Percentiles rank a stretch among this genome's conserved stretches.
Conservation (phyloP, 768 basidiomycete genomes). For the Russula sp. region DNA sequence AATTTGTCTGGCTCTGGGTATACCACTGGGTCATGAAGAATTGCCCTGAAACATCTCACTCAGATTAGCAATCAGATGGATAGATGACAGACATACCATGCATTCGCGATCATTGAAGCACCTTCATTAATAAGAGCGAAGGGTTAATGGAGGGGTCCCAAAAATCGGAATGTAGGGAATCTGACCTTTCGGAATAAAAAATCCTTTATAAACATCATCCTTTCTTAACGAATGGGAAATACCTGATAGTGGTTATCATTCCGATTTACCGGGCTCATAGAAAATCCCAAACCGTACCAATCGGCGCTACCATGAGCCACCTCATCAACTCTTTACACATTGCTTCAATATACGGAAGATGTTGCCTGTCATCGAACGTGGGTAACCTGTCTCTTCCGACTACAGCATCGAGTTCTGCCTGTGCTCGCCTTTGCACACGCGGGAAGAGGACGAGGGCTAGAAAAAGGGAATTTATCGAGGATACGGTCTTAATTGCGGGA, state of each 20-base stretch:
- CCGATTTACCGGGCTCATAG: neutral
- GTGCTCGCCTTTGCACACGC: neutral
- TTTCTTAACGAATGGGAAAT: neutral
- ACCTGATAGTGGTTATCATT: neutral
- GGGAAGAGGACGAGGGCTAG: neutral
- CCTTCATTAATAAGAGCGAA: neutral
- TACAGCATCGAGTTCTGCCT: neutral
- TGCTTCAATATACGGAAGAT: constrained; percentile 34
- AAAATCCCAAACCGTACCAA: neutral
- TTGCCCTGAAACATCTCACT: constrained; percentile 22
- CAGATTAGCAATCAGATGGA: neutral
- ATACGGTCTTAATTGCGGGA: neutral
- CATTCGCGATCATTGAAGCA: neutral
- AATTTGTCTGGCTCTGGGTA: constrained; percentile 34
- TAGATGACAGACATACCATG: neutral
- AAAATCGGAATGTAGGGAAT: neutral
- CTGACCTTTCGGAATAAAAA: constrained; percentile 18
- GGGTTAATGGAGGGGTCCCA: neutral
- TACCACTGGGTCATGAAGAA: constrained; percentile 45
- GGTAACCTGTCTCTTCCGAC: neutral
- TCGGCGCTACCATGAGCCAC: constrained; percentile 27
- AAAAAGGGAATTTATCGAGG: constrained; percentile 1
- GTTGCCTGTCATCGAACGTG: neutral
- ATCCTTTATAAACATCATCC: constrained; percentile 4
- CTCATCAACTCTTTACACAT: constrained; percentile 34